phyloP scores from a whole-genome alignment of 2,329 filamentous ascomycete genomes.

The Xylaria sp. region DNA sequence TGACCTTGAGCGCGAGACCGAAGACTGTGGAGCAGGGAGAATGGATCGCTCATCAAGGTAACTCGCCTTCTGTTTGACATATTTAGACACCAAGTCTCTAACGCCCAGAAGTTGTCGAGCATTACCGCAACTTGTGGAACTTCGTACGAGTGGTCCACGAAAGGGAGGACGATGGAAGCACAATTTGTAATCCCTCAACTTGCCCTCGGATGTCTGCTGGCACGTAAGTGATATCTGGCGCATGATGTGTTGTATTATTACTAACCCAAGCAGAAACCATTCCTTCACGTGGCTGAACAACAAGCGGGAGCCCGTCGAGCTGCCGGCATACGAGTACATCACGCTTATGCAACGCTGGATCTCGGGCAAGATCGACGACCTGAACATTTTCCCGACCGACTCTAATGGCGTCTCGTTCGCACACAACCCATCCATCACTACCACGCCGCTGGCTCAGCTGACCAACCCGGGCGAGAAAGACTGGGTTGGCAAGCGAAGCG shows the following conservation, averaged over 20 bases:
- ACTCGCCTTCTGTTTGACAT: slow-evolving; percentile 28
- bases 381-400: slow-evolving; percentile 87
- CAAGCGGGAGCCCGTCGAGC: slow-evolving; percentile 83
- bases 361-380: slow-evolving; percentile 90
- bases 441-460: slow-evolving; percentile 64
- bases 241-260: not conserved
- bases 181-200: slow-evolving; percentile 80
- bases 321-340: slow-evolving; percentile 92
- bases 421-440: slow-evolving; percentile 61
- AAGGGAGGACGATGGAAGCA: slow-evolving; percentile 74
- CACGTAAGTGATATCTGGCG: slow-evolving; percentile 63
- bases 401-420: slow-evolving; percentile 69
- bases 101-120: slow-evolving; percentile 74
- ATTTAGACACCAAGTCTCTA: slow-evolving; percentile 14
- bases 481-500: slow-evolving; percentile 90
- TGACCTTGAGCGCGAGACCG: slow-evolving; percentile 90
- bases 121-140: slow-evolving; percentile 85
- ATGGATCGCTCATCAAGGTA: slow-evolving; percentile 95
- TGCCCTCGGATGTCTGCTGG: slow-evolving; percentile 96
- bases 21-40: slow-evolving; percentile 93
- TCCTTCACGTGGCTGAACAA: slow-evolving; percentile 97
- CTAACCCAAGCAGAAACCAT: slow-evolving; percentile 63
- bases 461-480: slow-evolving; percentile 63
- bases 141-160: slow-evolving; percentile 89
- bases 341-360: slow-evolving; percentile 97